Evolutionary conservation across 2,329 filamentous ascomycete genomes (phyloP).

Genomic region (Gaeumannomyces tritici): DNA sequence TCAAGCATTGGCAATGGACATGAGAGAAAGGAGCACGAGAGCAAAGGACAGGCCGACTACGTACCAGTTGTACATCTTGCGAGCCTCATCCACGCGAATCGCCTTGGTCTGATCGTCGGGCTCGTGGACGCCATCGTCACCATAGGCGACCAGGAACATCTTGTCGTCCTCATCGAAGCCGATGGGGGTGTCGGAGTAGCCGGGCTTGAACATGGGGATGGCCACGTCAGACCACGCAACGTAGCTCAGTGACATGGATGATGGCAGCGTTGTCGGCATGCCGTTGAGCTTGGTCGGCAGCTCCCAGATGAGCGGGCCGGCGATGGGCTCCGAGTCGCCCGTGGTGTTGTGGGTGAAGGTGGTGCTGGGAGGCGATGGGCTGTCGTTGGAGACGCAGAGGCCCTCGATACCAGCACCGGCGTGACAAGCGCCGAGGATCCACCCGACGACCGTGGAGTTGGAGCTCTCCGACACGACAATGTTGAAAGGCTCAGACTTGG

Average conservation of each 20-base stretch:
- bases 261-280: constrained; percentile 6
- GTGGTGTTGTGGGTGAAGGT: constrained; percentile 25
- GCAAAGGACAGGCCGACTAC: neutral
- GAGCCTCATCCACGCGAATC: constrained; percentile 1
- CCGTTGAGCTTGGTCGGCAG: constrained; percentile 13
- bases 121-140: constrained; percentile 18
- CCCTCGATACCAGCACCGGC: constrained; percentile 23
- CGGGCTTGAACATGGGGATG: constrained; percentile 16
- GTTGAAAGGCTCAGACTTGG: constrained; percentile 21
- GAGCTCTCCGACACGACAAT: constrained; percentile 19
- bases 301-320: constrained; percentile 20
- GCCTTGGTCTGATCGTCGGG: constrained; percentile 10
- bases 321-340: constrained; percentile 8
- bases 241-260: constrained; percentile 15
- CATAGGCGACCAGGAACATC: constrained; percentile 16
- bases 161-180: constrained; percentile 20
- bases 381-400: constrained; percentile 21
- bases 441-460: constrained; percentile 19
- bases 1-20: neutral
- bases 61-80: constrained; percentile 21
- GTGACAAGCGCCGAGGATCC: constrained; percentile 23
- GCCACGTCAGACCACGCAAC: constrained; percentile 19
- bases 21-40: neutral
- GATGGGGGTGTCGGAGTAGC: constrained; percentile 6
- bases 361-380: constrained; percentile 23